These are phyloP conservation scores for Penicillium ochrochloron DNA, from an alignment of 495 filamentous ascomycete species.

Conservation along the genomic window DNA sequence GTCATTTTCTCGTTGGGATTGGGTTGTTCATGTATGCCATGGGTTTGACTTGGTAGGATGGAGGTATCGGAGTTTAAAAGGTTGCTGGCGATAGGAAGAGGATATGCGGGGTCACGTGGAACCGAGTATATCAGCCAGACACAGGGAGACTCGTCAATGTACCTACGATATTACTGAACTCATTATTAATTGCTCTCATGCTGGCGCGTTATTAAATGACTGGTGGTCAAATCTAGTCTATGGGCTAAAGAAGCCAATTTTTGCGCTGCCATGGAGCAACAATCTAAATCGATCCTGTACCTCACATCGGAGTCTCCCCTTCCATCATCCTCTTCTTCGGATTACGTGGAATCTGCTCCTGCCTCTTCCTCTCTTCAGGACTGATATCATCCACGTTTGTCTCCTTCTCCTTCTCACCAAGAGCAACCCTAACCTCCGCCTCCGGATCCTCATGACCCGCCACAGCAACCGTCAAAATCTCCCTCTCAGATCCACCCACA, in stretches of 20 bases:
- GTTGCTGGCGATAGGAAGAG: not conserved
- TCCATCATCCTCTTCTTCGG: constrained; percentile 57
- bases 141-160: no score
- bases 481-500: constrained; percentile 75
- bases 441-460: constrained; percentile 70
- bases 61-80: not conserved
- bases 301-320: constrained; percentile 30
- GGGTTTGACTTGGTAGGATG: not conserved
- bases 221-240: not conserved
- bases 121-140: constrained; percentile 16
- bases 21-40: not conserved
- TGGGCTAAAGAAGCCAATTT: not conserved
- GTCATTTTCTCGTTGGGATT: constrained; percentile 35
- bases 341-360: constrained; percentile 44
- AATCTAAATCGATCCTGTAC: not conserved
- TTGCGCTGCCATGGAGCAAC: not conserved
- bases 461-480: constrained; percentile 79
- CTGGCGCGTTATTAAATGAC: not conserved
- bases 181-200: not conserved
- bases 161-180: not conserved
- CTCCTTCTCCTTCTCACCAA: constrained; percentile 28
- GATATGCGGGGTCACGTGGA: constrained; percentile 20
- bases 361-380: constrained; percentile 39
- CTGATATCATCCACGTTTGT: constrained; percentile 44
- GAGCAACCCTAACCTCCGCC: constrained; percentile 39